These are phyloP conservation scores for Porpolomopsis calyptriformis DNA, from an alignment of 768 basidiomycete species.

Conservation along the genomic window DNA sequence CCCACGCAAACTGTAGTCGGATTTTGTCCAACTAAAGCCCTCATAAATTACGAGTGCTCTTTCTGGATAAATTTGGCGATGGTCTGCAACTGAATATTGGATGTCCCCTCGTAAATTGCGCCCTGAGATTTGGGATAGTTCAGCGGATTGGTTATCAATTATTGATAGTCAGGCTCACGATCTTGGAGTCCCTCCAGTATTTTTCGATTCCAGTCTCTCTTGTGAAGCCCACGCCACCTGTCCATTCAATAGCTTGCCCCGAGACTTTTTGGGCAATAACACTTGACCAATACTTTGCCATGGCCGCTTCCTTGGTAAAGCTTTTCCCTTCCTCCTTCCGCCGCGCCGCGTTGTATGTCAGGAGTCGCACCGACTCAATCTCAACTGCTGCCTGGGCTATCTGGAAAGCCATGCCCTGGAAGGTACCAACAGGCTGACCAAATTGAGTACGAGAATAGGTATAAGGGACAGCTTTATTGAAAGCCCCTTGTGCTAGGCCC, in stretches of 20 bases:
- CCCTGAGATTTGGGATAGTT: conserved; percentile 36
- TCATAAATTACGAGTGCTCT: conserved; percentile 70
- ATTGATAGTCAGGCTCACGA: conserved; percentile 39
- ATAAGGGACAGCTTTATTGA: conserved; percentile 90
- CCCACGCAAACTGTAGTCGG: too few relatives aligned
- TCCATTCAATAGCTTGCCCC: conserved; percentile 92
- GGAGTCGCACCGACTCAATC: conserved; percentile 78
- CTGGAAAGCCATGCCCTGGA: conserved; percentile 95
- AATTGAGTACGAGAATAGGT: conserved; percentile 93
- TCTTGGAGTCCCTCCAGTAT: conserved; percentile 94
- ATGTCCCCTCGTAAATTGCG: conserved; percentile 89
- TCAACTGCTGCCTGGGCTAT: conserved; percentile 84
- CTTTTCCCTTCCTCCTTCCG: conserved; percentile 81
- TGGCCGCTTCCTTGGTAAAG: conserved; percentile 92
- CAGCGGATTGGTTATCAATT: neutral
- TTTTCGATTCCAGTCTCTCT: conserved; percentile 94
- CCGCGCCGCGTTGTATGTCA: conserved; percentile 95
- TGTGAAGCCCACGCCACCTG: conserved; percentile 87
- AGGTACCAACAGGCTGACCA: conserved; percentile 84
- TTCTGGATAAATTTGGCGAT: conserved; percentile 89
- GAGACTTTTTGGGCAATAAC: conserved; percentile 82
- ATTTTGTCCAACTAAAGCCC: too few relatives aligned
- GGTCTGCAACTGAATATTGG: conserved; percentile 96
- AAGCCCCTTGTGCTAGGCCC: conserved; percentile 94
- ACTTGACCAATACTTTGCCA: conserved; percentile 93